Conservation (phyloP, 345 rosid genomes). For the Dimocarpus longan region DNA sequence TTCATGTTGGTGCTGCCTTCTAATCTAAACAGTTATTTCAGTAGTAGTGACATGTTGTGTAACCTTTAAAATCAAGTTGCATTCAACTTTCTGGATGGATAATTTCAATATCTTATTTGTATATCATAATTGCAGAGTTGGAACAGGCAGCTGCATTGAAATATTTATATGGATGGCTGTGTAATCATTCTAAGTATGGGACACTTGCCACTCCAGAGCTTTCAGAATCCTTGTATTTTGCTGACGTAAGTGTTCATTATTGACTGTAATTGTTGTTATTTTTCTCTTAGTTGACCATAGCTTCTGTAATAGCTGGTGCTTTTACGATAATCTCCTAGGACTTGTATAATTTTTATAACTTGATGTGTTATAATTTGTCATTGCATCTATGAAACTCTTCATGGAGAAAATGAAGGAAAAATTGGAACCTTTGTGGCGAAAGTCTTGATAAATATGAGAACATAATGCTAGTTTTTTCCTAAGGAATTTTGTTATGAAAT, state of each 20-base stretch:
- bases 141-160: constrained; percentile 96
- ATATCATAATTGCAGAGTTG: constrained; percentile 59
- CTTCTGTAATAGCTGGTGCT: constrained; percentile 2
- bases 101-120: constrained; percentile 20
- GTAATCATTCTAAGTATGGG: constrained; percentile 83
- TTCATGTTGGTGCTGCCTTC: constrained; percentile 92
- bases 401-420: neutral
- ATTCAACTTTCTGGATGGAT: neutral
- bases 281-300: neutral
- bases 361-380: neutral
- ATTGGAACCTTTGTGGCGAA: neutral
- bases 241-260: constrained; percentile 66
- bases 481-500: neutral
- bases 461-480: neutral
- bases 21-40: constrained; percentile 45
- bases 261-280: neutral
- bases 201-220: constrained; percentile 67
- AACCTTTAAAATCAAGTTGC: constrained; percentile 17
- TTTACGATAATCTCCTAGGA: constrained; percentile 1
- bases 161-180: constrained; percentile 92
- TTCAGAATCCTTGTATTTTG: constrained; percentile 68
- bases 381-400: neutral
- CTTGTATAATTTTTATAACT: neutral
- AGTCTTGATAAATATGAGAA: constrained; percentile 7
- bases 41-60: neutral